These are phyloP conservation scores for Graphiopsis chlorocephala DNA, from an alignment of 2,329 filamentous ascomycete genomes.

Conservation along the genomic window DNA sequence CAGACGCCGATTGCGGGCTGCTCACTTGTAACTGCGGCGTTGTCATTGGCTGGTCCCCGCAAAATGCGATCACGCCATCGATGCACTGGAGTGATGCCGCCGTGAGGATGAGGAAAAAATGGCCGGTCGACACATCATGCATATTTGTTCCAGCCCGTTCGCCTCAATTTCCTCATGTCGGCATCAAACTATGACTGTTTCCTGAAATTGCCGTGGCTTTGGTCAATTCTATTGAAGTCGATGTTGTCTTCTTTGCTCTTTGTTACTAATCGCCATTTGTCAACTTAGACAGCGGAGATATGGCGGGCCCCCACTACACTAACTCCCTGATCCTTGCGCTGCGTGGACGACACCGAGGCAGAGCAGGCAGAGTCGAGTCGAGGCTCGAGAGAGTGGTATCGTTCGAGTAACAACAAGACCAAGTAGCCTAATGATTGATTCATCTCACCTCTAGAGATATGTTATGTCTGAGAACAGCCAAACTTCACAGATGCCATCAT, in stretches of 20 bases:
- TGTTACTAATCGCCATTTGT: not conserved
- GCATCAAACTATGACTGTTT: not conserved
- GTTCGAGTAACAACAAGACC: not conserved
- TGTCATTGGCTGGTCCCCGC: constrained; percentile 4
- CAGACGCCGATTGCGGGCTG: constrained; percentile 13
- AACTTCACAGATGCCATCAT: not conserved
- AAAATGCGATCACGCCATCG: constrained; percentile 3
- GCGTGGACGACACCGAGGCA: not conserved
- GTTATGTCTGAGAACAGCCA: not conserved
- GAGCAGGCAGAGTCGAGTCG: not conserved
- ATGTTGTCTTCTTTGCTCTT: not conserved
- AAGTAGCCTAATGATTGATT: not conserved
- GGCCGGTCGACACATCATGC: constrained; percentile 2
- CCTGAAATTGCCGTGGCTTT: not conserved
- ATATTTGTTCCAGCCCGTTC: not conserved
- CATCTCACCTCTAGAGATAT: not conserved
- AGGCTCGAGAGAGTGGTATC: not conserved
- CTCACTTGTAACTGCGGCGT: not conserved
- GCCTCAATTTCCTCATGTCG: not conserved
- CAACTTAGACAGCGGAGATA: not conserved
- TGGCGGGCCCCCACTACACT: not conserved
- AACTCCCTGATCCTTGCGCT: not conserved
- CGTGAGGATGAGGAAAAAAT: not conserved
- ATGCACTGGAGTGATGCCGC: not conserved
- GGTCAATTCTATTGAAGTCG: not conserved